phyloP scores from a whole-genome alignment of 768 basidiomycete genomes.

The Calocybe gangraenosa region DNA sequence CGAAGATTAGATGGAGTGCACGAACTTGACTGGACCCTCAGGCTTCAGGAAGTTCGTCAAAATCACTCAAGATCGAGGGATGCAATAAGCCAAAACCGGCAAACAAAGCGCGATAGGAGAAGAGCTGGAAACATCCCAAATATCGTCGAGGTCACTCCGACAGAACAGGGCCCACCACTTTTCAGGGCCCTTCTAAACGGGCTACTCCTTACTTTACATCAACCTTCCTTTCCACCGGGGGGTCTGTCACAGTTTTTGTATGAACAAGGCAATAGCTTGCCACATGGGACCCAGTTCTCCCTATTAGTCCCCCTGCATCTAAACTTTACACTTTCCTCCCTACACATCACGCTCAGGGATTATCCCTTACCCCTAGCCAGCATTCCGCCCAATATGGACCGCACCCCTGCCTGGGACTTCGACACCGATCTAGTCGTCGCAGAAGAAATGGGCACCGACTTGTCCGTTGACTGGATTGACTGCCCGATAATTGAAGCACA shows the following conservation, averaged over 20 bases:
- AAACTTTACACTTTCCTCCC: conserved; percentile 57
- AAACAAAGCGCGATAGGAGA: conserved; percentile 26
- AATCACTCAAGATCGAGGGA: conserved; percentile 50
- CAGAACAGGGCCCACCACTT: conserved; percentile 53
- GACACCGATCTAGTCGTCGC: conserved; percentile 79
- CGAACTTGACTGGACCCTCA: conserved; percentile 66
- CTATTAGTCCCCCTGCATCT: conserved; percentile 83
- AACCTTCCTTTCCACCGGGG: conserved; percentile 54
- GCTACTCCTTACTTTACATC: conserved; percentile 51
- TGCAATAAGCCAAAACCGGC: conserved; percentile 38
- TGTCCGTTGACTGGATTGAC: conserved; percentile 68
- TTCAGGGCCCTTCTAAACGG: conserved; percentile 60
- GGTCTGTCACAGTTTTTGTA: conserved; percentile 60
- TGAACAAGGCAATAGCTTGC: conserved; percentile 65
- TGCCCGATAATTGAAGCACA: conserved; percentile 59
- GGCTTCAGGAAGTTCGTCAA: conserved; percentile 43
- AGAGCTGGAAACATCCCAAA: conserved; percentile 35
- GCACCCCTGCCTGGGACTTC: conserved; percentile 50
- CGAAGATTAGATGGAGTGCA: conserved; percentile 65
- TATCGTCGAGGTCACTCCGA: conserved; percentile 35
- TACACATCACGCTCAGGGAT: conserved; percentile 69
- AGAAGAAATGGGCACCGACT: conserved; percentile 74
- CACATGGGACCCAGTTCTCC: conserved; percentile 66
- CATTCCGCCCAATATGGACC: conserved; percentile 48
- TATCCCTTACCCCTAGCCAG: conserved; percentile 85